These are phyloP conservation scores for Dysphania ambrosioides DNA, from an alignment of 148 eudicot species.

Conservation along the genomic window DNA sequence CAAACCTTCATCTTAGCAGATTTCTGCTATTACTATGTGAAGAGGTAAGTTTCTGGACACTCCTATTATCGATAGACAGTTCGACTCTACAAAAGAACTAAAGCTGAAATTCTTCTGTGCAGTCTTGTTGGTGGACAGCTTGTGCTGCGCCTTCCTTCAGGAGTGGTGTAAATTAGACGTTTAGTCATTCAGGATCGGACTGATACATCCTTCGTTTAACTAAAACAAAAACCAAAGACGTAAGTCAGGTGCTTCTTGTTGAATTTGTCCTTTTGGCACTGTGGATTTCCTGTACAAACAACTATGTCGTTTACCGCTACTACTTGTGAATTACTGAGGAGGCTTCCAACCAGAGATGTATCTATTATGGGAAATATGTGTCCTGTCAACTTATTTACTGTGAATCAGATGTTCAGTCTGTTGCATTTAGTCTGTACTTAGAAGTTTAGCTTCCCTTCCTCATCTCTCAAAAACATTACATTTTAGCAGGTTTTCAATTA, in stretches of 20 bases:
- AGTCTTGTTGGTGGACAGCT: slow-evolving; percentile 48
- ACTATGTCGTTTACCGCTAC: not conserved
- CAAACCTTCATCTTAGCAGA: slow-evolving; percentile 48
- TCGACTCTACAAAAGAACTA: not conserved
- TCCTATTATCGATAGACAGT: too few relatives aligned
- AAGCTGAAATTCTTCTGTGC: slow-evolving; percentile 14
- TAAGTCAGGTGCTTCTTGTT: slow-evolving; percentile 7
- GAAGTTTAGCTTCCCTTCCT: not conserved
- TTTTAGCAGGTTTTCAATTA: not conserved
- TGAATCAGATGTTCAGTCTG: slow-evolving; percentile 2
- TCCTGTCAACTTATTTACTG: not conserved
- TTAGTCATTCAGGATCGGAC: slow-evolving; percentile 8
- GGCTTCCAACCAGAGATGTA: slow-evolving; percentile 6
- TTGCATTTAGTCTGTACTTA: not conserved
- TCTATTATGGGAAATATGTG: not conserved
- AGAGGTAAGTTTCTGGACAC: slow-evolving; percentile 30
- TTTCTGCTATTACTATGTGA: slow-evolving; percentile 47
- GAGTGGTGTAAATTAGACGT: slow-evolving; percentile 30
- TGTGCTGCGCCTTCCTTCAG: slow-evolving; percentile 45
- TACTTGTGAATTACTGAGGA: not conserved
- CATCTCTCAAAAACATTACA: not conserved
- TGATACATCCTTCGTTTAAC: slow-evolving; percentile 13
- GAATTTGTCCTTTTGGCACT: not conserved
- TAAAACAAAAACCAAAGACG: not conserved
- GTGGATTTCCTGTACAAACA: slow-evolving; percentile 12